Conservation (phyloP, 148 eudicot species). For the Linanthus parryae region DNA sequence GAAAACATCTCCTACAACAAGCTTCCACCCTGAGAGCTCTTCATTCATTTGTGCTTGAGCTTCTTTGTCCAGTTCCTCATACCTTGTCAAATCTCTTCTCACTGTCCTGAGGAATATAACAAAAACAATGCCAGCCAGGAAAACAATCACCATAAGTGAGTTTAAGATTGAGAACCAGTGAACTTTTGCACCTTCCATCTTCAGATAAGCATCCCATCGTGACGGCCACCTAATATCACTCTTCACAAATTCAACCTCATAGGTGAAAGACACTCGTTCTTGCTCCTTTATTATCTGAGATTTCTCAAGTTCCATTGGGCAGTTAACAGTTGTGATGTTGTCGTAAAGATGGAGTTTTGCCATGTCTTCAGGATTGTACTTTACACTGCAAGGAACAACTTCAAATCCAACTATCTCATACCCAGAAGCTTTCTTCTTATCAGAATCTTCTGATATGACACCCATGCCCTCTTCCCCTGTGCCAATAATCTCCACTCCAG, state of each 20-base stretch:
- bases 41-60: constrained; percentile 71
- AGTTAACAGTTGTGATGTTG: constrained; percentile 28
- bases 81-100: constrained; percentile 53
- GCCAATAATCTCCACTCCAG: constrained; percentile 44
- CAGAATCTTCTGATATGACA: constrained; percentile 41
- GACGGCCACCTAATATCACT: constrained; percentile 61
- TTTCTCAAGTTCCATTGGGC: constrained; percentile 42
- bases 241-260: constrained; percentile 61
- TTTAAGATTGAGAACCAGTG: constrained; percentile 62
- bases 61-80: constrained; percentile 60
- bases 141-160: constrained; percentile 56
- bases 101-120: constrained; percentile 58
- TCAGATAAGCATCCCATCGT: constrained; percentile 68
- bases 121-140: constrained; percentile 62
- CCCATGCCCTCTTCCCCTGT: constrained; percentile 68
- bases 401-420: constrained; percentile 61
- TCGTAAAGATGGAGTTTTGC: constrained; percentile 49
- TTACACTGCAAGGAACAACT: constrained; percentile 60
- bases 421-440: constrained; percentile 43
- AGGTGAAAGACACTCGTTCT: constrained; percentile 49
- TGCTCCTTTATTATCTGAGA: constrained; percentile 48
- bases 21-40: constrained; percentile 74
- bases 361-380: constrained; percentile 46
- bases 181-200: constrained; percentile 55
- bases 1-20: constrained; percentile 69